Conservation (phyloP, 495 filamentous ascomycete species). For the Neurospora tetrasperma region DNA sequence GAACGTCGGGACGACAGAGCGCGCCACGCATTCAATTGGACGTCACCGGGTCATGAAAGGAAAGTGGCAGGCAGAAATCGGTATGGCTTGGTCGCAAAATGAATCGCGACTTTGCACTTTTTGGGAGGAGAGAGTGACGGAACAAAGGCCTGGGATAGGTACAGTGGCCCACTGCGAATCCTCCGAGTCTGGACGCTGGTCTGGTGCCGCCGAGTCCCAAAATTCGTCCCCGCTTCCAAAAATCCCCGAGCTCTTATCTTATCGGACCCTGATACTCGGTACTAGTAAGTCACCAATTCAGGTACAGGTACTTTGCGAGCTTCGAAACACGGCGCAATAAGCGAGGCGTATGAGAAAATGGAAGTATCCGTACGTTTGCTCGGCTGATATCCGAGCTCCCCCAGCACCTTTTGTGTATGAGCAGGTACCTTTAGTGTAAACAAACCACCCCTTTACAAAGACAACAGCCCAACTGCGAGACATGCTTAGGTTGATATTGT, state of each 20-base stretch:
- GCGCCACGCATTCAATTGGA: slow-evolving; percentile 22
- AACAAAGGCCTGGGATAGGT: neutral
- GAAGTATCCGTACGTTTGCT: neutral
- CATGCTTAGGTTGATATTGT: neutral
- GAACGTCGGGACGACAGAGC: slow-evolving; percentile 13
- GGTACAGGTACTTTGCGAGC: neutral
- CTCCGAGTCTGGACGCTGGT: neutral
- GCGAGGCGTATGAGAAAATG: neutral
- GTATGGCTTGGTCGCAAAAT: neutral
- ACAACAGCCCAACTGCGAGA: neutral
- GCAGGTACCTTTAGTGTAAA: neutral
- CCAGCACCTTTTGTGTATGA: neutral
- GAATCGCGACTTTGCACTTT: neutral
- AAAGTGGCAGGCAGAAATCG: neutral
- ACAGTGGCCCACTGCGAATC: neutral
- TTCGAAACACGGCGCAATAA: neutral
- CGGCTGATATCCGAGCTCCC: neutral
- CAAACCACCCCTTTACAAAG: neutral
- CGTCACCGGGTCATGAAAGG: slow-evolving; percentile 9
- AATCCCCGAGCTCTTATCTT: slow-evolving; percentile 3
- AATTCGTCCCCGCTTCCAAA: slow-evolving; percentile 5
- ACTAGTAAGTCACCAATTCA: neutral
- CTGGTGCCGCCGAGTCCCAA: neutral
- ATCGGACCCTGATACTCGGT: neutral
- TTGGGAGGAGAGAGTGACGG: neutral